Evolutionary conservation across 805 yeast species (phyloP).

Genomic region (Candida ortonii): DNA sequence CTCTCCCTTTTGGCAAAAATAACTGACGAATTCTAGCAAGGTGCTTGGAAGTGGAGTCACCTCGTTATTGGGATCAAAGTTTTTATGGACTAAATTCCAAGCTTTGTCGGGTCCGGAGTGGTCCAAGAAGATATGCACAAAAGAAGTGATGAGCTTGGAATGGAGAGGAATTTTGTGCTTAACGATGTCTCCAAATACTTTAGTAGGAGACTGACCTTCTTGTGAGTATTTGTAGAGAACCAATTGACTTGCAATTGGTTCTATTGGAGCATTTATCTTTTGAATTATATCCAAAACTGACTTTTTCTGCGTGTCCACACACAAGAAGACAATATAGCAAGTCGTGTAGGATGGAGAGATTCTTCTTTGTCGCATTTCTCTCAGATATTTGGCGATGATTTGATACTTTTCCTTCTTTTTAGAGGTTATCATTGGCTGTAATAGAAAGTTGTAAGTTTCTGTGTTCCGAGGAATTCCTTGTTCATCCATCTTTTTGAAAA

Average conservation of each 20-base stretch:
- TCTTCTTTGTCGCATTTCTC: slow-evolving; percentile 14
- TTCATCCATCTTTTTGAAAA: slow-evolving; percentile 9
- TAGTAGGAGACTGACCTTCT: slow-evolving; percentile 6
- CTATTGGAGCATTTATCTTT: slow-evolving; percentile 6
- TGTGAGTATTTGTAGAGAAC: slow-evolving; percentile 3
- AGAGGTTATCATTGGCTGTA: slow-evolving; percentile 16
- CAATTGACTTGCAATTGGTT: slow-evolving; percentile 16
- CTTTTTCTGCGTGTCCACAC: slow-evolving; percentile 8
- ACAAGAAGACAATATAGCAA: slow-evolving; percentile 21
- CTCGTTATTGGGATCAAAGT: slow-evolving; percentile 1
- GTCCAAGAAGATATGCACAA: slow-evolving; percentile 11
- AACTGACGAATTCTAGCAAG: slow-evolving; percentile 13
- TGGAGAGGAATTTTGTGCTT: slow-evolving; percentile 1
- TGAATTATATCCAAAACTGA: slow-evolving; percentile 12
- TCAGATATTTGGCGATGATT: slow-evolving; percentile 14
- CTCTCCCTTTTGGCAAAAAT: slow-evolving; percentile 16
- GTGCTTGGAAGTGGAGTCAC: slow-evolving; percentile 8
- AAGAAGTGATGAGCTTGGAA: slow-evolving; percentile 9
- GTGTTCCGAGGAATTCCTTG: slow-evolving; percentile 13
- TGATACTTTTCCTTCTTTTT: slow-evolving; percentile 7
- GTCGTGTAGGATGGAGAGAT: slow-evolving; percentile 22
- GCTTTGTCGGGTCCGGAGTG: slow-evolving; percentile 15
- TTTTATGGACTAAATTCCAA: slow-evolving; percentile 10
- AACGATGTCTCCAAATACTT: slow-evolving; percentile 3
- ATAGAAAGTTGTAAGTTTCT: slow-evolving; percentile 17